Evolutionary conservation across 2,329 filamentous ascomycete genomes (phyloP).

Genomic region (Scortechinia acanthostroma): DNA sequence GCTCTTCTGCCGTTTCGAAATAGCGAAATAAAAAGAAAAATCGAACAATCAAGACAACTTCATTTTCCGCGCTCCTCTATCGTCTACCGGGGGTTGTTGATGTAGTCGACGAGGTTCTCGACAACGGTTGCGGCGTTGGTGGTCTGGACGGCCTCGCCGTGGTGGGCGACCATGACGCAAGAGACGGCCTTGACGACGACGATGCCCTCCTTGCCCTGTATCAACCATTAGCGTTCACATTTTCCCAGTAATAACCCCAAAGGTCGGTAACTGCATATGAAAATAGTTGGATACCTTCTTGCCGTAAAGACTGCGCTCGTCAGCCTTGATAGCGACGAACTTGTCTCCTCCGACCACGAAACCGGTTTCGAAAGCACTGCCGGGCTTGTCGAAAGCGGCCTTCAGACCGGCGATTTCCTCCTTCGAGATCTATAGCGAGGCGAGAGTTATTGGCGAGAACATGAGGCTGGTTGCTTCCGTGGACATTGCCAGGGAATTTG

Average conservation of each 20-base stretch:
- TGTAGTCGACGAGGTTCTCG: conserved; percentile 80
- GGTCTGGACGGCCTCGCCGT: conserved; percentile 67
- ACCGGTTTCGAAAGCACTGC: conserved; percentile 53
- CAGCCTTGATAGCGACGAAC: conserved; percentile 71
- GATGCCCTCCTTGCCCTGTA: conserved; percentile 71
- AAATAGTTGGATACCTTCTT: conserved; percentile 79
- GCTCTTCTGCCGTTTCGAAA: too few relatives aligned
- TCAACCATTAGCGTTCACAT: not conserved
- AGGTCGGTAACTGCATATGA: too few relatives aligned
- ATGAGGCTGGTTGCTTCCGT: too few relatives aligned
- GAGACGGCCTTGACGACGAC: conserved; percentile 80
- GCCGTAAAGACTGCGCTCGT: conserved; percentile 74
- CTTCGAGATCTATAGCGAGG: conserved; percentile 40
- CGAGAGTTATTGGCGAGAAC: not conserved
- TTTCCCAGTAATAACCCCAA: not conserved
- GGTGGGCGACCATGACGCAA: conserved; percentile 82
- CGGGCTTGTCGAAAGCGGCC: conserved; percentile 36
- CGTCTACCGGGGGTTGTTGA: conserved; percentile 74
- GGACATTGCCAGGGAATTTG: too few relatives aligned
- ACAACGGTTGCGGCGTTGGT: conserved; percentile 73
- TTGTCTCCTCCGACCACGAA: conserved; percentile 71
- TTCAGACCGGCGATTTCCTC: conserved; percentile 52
- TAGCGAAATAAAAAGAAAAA: too few relatives aligned
- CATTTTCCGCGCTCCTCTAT: conserved; percentile 6
- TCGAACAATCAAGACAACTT: not conserved